Conservation (phyloP, 1,139 yeast genomes). For the Pichia sp. region DNA sequence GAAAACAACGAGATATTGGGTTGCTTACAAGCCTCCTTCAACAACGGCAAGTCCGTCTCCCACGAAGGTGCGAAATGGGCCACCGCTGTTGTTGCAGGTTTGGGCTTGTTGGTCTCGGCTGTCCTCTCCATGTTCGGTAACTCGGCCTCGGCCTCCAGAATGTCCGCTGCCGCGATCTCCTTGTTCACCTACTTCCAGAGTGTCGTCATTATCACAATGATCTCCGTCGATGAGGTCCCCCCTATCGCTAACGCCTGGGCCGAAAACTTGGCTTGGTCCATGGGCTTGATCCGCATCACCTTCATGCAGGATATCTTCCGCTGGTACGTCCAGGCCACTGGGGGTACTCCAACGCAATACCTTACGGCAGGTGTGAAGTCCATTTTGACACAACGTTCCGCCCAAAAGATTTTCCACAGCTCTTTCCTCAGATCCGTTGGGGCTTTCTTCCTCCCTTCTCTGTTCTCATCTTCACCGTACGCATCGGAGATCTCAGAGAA, state of each 20-base stretch:
- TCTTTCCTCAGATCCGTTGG: conserved; percentile 17
- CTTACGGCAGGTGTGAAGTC: conserved; percentile 51
- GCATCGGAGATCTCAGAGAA: not conserved
- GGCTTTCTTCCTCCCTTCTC: conserved; percentile 7
- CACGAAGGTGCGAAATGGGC: conserved; percentile 83
- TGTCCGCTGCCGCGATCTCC: conserved; percentile 71
- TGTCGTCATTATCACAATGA: conserved; percentile 69
- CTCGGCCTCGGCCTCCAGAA: conserved; percentile 73
- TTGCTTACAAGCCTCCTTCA: conserved; percentile 64
- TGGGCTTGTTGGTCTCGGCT: conserved; percentile 67
- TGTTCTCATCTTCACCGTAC: not conserved
- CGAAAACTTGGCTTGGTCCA: conserved; percentile 79
- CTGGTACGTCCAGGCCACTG: conserved; percentile 79
- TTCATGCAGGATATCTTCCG: conserved; percentile 76
- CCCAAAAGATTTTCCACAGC: conserved; percentile 28
- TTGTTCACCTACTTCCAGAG: conserved; percentile 73
- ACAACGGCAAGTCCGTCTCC: conserved; percentile 70
- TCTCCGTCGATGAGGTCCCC: conserved; percentile 67
- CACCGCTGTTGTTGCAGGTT: conserved; percentile 73
- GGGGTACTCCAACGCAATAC: conserved; percentile 64
- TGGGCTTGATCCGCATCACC: conserved; percentile 65
- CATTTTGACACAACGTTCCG: conserved; percentile 65
- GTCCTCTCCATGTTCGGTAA: conserved; percentile 68
- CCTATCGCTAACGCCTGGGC: conserved; percentile 82
- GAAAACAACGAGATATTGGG: conserved; percentile 47